Conservation (phyloP, 352 stramenopile genomes). For the Pythium dissotocum region DNA sequence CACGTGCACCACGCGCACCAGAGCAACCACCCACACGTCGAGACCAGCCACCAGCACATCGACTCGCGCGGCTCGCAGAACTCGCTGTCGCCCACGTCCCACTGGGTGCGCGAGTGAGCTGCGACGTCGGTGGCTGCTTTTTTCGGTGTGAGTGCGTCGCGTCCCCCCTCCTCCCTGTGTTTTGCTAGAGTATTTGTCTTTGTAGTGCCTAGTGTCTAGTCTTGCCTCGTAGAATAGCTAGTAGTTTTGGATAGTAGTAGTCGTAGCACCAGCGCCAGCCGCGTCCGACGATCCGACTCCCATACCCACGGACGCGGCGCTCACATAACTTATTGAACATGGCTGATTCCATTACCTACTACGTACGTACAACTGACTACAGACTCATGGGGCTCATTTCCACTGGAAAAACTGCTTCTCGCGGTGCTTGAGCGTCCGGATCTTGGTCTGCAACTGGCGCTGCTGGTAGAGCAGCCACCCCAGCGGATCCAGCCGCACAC, state of each 20-base stretch:
- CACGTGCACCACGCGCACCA: constrained; percentile 12
- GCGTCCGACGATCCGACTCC: too few species aligned
- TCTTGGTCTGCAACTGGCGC: constrained; percentile 37
- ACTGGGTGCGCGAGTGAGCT: constrained; percentile 33
- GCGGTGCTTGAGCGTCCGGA: constrained; percentile 38
- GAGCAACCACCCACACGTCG: constrained; percentile 2
- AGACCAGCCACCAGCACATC: constrained; percentile 14
- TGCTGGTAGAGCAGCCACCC: constrained; percentile 47
- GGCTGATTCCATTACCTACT: not conserved
- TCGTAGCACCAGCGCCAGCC: constrained; percentile 5
- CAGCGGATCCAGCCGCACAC: constrained; percentile 46
- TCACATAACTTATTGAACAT: constrained; percentile 28
- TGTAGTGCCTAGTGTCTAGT: constrained; percentile 8
- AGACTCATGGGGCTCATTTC: constrained; percentile 20
- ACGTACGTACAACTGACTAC: too few species aligned
- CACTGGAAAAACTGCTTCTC: constrained; percentile 58
- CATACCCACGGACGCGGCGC: not conserved
- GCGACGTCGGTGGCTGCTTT: not conserved
- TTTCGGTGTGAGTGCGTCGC: constrained; percentile 1
- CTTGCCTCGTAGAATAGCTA: constrained; percentile 8
- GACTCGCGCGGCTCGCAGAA: constrained; percentile 25
- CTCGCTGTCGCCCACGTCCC: constrained; percentile 22
- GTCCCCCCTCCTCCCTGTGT: constrained; percentile 3
- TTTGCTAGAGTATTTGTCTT: constrained; percentile 23
- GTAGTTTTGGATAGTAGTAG: constrained; percentile 14